Base-by-base conservation (phyloP, 805 yeast species). In the Saturnispora serradocipensis region DNA sequence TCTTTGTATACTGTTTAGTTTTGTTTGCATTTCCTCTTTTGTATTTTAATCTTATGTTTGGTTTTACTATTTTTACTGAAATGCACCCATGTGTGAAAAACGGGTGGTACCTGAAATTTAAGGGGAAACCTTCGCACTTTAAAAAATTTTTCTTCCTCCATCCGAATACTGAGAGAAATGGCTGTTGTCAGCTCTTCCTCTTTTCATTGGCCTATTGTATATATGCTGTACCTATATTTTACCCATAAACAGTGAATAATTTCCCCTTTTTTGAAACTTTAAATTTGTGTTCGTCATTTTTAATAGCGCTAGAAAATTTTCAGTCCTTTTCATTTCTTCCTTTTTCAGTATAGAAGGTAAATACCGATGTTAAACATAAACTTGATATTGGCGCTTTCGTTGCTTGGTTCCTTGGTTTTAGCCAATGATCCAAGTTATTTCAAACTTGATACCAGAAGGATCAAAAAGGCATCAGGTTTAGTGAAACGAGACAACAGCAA, bases 401-500 rank as follows among this genome's bases (percentile, higher is more conserved):
- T 52, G 35, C 20, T 10, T 16, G 40, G 22, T 18, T 24, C 27
- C 16, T 10, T 43, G 15, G 49, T 27, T 4, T 7, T 9, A 7
- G 43, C 32, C 6, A 28, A 40, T 5, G 18, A 28, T 0, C 28
- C 46, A 10, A 56, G 55, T 15, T 63, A 46, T 42, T 45, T 63
- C 48, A 54, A 57, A 43, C 39, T 65, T 38, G 54, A 57, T 7
- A 60, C 66, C 3, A 47, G 48, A 22, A 54, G 61, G 25, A 38
- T 50, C 6, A 42, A 24, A 46, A 11, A 53, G 50, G 44, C 58
- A 62, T 3, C 45, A 28, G 11, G 54, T 30, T 30, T 63, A 5
- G 58, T 58, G 30, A 66, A 60, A 49, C 56, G 70, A 38, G 42
- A 38, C 22, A 20, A 38, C 28, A 53, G 58, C 16, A 61, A 58